A percentile compares a stretch with the other conserved stretches of the same genome.
These are phyloP conservation scores for Plectosphaerella plurivora DNA, from an alignment of 2,329 filamentous ascomycete genomes.

Conservation along the genomic window DNA sequence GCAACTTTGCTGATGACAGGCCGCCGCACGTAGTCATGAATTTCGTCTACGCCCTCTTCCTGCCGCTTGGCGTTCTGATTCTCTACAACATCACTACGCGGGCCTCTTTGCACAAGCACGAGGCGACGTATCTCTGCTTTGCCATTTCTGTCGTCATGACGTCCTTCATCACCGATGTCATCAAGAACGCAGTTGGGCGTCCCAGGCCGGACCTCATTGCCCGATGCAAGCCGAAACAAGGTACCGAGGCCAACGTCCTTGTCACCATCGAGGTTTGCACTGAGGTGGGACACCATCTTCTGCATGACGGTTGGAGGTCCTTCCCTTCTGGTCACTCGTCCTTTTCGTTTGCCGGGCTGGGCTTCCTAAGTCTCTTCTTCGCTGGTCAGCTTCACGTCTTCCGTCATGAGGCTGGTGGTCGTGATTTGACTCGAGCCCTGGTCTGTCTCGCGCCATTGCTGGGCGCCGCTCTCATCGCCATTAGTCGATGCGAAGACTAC, in stretches of 20 bases:
- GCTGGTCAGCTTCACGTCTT: conserved; percentile 63
- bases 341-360: conserved; percentile 74
- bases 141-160: conserved; percentile 72
- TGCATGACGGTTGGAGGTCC: conserved; percentile 81
- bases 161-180: conserved; percentile 78
- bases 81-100: conserved; percentile 59
- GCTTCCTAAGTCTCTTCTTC: conserved; percentile 67
- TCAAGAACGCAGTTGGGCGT: conserved; percentile 84
- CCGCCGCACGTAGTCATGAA: conserved; percentile 52
- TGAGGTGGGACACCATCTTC: conserved; percentile 58
- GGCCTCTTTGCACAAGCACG: conserved; percentile 70
- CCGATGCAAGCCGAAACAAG: conserved; percentile 68
- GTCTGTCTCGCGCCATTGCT: conserved; percentile 55
- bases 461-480: conserved; percentile 63
- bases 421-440: conserved; percentile 52
- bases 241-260: conserved; percentile 44
- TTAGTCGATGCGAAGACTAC: conserved; percentile 66
- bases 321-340: conserved; percentile 79
- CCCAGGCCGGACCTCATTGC: conserved; percentile 61
- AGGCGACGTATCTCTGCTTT: conserved; percentile 80
- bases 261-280: conserved; percentile 70
- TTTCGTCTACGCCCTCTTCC: conserved; percentile 70
- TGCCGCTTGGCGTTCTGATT: conserved; percentile 65
- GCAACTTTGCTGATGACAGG: not conserved
- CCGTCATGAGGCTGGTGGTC: conserved; percentile 33